Conservation (phyloP, 2,329 filamentous ascomycete species). For the Aspergillus sp. region DNA sequence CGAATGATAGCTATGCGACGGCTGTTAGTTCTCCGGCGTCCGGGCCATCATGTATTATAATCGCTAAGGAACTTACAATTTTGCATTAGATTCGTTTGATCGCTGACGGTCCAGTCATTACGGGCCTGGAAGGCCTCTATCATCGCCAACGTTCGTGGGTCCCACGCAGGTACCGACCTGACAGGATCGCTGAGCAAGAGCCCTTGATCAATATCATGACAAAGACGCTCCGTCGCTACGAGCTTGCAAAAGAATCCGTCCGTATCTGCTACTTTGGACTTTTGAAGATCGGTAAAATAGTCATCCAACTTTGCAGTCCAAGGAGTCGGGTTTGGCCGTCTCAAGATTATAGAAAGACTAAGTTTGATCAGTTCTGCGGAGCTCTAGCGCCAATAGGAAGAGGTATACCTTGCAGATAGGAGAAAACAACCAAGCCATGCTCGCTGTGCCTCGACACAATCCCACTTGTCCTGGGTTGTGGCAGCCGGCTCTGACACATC, state of each 20-base stretch:
- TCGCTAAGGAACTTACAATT: background rate
- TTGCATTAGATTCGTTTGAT: background rate
- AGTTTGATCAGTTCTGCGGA: background rate
- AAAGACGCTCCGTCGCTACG: background rate
- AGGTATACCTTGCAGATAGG: constrained; percentile 1
- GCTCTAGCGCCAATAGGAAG: background rate
- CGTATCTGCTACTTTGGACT: background rate
- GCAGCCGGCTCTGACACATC: background rate
- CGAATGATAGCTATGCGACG: background rate
- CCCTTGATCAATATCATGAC: background rate
- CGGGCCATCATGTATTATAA: background rate
- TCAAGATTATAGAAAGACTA: constrained; percentile 9
- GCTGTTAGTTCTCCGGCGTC: background rate
- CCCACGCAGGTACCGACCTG: background rate
- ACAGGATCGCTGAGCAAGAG: constrained; percentile 1
- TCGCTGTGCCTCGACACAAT: background rate
- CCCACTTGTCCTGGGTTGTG: background rate
- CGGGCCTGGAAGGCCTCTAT: background rate
- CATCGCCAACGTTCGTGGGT: background rate
- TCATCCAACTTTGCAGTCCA: constrained; percentile 4
- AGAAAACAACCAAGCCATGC: constrained; percentile 4
- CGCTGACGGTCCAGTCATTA: background rate
- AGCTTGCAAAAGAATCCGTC: constrained; percentile 7
- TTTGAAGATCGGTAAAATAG: constrained; percentile 2
- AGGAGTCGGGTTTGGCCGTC: constrained; percentile 4